Base-by-base conservation (phyloP, 495 filamentous ascomycete species). In the Tuber calosporum region DNA sequence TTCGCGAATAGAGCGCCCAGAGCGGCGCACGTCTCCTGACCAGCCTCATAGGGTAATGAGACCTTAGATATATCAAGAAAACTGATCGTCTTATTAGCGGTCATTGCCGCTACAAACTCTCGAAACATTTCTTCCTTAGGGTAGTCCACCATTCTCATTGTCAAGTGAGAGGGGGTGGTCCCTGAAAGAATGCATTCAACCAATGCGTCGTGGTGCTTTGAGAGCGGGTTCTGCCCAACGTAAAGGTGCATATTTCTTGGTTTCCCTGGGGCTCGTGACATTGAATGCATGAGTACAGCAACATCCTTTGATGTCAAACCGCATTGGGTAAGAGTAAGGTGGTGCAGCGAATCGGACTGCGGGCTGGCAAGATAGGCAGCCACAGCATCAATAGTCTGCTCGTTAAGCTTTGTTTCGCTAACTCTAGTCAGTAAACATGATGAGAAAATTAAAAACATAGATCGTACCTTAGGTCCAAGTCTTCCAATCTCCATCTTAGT, bases 1-100 rank as follows among this genome's bases (percentile, higher is more conserved):
- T 89, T 85, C 39, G 90, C 88, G 75, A 99, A 92, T 83, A 97
- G 88, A 62, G 86, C 74, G 76, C 91, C 88, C 22, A 97, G 80
- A n/a, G 89, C 85, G 66, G 88, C 85, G 74, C 90, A 92, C 0
- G 93, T 94, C 70, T 92, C 89, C 2, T 87, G 85, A 48, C 89
- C 88, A 1, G 91, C 89, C 72, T 94, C 90, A 53, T 90, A 90
- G 1, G 93, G 92, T 6, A 97, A 87, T 2, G 93, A 92, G 26
- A 91, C 92, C 74, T 94, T 93, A 13, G 92, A 93, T 72, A 99
- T 89, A 83, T 96, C 93, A n/a, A 99, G 84, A 71, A 88, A 90
- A 48, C 86, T 84, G 71, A 97, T 87, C 9, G 92, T 89, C 37
- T 84, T 90, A 75, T 97, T 96, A 36, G 84, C 83, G 2, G 88